A percentile compares a stretch with the other conserved stretches of the same genome.
phyloP scores from a whole-genome alignment of 495 filamentous ascomycete species.

The Rostrohypoxylon terebratum region DNA sequence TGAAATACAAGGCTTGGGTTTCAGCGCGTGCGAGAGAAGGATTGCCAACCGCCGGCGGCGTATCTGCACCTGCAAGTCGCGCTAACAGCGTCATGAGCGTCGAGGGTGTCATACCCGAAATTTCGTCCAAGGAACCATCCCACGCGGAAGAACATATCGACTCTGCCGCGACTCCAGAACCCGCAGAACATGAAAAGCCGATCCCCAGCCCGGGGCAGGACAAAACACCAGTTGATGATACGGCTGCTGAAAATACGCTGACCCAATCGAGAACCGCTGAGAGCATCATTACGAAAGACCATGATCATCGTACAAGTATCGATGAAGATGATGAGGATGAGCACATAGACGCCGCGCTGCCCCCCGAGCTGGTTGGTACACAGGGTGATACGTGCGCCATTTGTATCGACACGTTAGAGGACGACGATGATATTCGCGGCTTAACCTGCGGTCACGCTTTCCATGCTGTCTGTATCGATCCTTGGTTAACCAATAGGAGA shows the following conservation, averaged over 20 bases:
- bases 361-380: constrained; percentile 82
- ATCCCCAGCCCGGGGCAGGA: constrained; percentile 17
- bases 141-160: constrained; percentile 24
- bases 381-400: constrained; percentile 98
- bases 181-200: constrained; percentile 19
- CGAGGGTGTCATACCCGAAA: constrained; percentile 63
- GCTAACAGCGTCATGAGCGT: constrained; percentile 73
- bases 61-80: constrained; percentile 78
- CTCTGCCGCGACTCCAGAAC: background rate
- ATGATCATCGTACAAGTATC: constrained; percentile 33
- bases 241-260: constrained; percentile 18
- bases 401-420: constrained; percentile 92
- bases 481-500: constrained; percentile 91
- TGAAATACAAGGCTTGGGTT: constrained; percentile 97
- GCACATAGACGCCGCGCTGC: constrained; percentile 83
- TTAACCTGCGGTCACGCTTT: constrained; percentile 96
- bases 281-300: constrained; percentile 33
- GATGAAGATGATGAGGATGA: constrained; percentile 85
- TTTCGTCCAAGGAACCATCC: constrained; percentile 54
- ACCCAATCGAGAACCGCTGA: constrained; percentile 34
- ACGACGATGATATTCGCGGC: constrained; percentile 94
- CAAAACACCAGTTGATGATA: background rate
- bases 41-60: constrained; percentile 84
- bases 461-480: constrained; percentile 93
- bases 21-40: constrained; percentile 84